Conservation (phyloP, 768 basidiomycete genomes). For the Trametes cubensis region DNA sequence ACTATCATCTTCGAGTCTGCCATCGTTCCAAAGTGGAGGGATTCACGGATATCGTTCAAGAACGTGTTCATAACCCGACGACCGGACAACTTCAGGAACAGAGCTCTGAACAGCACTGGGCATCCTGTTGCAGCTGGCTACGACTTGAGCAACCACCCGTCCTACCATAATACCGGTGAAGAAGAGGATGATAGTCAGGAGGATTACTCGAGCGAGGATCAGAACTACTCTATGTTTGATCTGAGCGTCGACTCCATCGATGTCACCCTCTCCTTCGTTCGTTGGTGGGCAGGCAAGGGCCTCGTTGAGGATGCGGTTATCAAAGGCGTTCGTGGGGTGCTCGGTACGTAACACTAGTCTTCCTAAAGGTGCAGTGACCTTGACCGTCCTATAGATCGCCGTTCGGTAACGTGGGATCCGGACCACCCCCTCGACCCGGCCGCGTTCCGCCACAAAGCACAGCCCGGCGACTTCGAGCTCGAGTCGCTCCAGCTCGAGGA, state of each 20-base stretch:
- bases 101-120: conserved; percentile 31
- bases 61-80: conserved; percentile 93
- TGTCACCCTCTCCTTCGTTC: conserved; percentile 85
- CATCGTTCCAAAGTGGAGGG: conserved; percentile 97
- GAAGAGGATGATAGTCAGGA: conserved; percentile 51
- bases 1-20: conserved; percentile 97
- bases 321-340: conserved; percentile 90
- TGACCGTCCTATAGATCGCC: conserved; percentile 62
- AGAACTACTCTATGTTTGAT: conserved; percentile 90
- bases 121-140: conserved; percentile 69
- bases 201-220: conserved; percentile 51
- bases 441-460: conserved; percentile 71
- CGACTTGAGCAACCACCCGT: conserved; percentile 77
- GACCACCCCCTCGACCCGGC: conserved; percentile 81
- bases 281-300: conserved; percentile 96
- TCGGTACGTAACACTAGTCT: conserved; percentile 53
- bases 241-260: conserved; percentile 93
- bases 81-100: conserved; percentile 39
- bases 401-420: conserved; percentile 84
- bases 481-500: conserved; percentile 91
- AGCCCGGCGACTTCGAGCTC: conserved; percentile 88
- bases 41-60: conserved; percentile 93
- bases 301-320: conserved; percentile 88
- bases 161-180: conserved; percentile 60
- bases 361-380: background rate